Evolutionary conservation across 2,329 filamentous ascomycete genomes (phyloP).

Genomic region (Xylariaceae sp.): DNA sequence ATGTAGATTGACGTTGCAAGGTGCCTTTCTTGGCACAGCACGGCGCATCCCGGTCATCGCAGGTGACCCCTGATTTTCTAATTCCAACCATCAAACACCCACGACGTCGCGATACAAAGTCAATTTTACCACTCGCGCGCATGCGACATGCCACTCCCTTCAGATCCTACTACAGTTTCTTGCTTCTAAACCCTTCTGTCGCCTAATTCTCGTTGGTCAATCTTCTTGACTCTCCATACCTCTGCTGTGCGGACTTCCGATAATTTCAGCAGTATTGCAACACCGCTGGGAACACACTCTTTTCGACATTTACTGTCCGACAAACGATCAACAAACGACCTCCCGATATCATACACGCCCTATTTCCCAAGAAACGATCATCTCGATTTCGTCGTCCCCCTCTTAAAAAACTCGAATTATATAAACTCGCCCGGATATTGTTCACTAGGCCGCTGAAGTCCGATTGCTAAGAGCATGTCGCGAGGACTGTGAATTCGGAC

Average conservation of each 20-base stretch:
- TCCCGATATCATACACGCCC: not conserved
- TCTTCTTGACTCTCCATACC: not conserved
- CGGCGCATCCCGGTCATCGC: no score
- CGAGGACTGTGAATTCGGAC: not conserved
- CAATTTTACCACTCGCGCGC: not conserved
- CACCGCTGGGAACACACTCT: constrained; percentile 12
- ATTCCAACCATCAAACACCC: not conserved
- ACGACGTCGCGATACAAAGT: not conserved
- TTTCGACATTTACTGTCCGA: constrained; percentile 2
- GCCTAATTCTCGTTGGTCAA: not conserved
- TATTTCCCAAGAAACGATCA: not conserved
- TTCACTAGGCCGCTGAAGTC: not conserved
- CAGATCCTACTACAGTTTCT: not conserved
- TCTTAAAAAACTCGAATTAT: not conserved
- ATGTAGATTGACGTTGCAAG: no score
- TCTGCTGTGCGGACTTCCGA: not conserved
- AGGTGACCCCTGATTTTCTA: constrained; percentile 3
- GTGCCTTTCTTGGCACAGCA: no score
- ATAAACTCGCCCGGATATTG: not conserved
- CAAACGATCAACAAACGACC: not conserved
- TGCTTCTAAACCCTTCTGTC: not conserved
- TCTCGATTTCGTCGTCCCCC: not conserved
- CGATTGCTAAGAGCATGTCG: constrained; percentile 20
- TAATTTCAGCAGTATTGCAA: not conserved
- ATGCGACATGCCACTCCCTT: not conserved